Conservation (phyloP, 805 yeast genomes). For the Ogataea neopini region DNA sequence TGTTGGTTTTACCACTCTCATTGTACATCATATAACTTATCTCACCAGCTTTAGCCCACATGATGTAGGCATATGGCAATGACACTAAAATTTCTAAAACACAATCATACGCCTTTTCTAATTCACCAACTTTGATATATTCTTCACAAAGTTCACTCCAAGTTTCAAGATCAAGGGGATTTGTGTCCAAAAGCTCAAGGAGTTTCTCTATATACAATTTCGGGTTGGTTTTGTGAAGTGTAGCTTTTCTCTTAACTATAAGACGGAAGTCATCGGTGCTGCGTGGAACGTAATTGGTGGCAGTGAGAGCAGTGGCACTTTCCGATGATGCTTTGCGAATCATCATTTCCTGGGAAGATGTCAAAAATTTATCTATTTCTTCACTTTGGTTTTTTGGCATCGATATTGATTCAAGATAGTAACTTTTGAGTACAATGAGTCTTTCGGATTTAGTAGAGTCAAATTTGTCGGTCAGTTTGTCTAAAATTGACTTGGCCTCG, state of each 20-base stretch:
- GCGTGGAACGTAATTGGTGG: conserved; percentile 29
- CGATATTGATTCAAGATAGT: conserved; percentile 54
- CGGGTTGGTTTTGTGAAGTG: conserved; percentile 26
- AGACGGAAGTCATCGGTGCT: conserved; percentile 27
- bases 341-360: conserved; percentile 17
- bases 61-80: conserved; percentile 68
- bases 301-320: conserved; percentile 26
- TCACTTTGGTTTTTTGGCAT: conserved; percentile 33
- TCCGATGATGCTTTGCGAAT: conserved; percentile 19
- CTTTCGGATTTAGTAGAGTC: conserved; percentile 53
- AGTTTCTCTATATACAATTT: conserved; percentile 57
- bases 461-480: conserved; percentile 67
- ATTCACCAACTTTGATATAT: conserved; percentile 62
- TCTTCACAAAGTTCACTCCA: conserved; percentile 77
- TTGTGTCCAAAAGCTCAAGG: conserved; percentile 53
- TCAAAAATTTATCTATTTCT: conserved; percentile 39
- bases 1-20: conserved; percentile 5
- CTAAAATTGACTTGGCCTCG: conserved; percentile 69
- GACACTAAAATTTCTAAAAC: conserved; percentile 69
- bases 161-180: conserved; percentile 73
- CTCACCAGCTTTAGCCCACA: conserved; percentile 66
- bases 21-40: conserved; percentile 28
- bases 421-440: conserved; percentile 53
- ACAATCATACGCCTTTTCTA: conserved; percentile 64
- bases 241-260: conserved; percentile 22